These are phyloP conservation scores for Dunaliella primolecta DNA, from an alignment of 139 green algal species.

Conservation along the genomic window DNA sequence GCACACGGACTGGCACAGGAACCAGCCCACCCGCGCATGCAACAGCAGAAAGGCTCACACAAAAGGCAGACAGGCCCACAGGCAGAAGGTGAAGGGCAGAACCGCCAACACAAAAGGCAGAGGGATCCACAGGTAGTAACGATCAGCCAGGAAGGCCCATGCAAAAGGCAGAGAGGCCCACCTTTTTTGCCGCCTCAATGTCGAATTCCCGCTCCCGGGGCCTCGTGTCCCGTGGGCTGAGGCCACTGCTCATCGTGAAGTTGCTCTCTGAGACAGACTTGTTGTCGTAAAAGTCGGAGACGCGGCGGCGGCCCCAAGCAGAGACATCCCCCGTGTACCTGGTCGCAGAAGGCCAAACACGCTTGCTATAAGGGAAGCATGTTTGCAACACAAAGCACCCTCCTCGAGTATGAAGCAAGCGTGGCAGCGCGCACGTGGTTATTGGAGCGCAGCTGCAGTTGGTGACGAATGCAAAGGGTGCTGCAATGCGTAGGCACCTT, in stretches of 20 bases:
- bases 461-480: too few species aligned
- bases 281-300: neutral
- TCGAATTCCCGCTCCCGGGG: constrained; percentile 26
- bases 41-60: neutral
- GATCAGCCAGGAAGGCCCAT: neutral
- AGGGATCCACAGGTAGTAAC: neutral
- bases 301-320: constrained; percentile 18
- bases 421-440: too few species aligned
- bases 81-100: neutral
- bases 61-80: neutral
- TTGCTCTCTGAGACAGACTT: constrained; percentile 14
- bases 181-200: constrained; percentile 34
- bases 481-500: too few species aligned
- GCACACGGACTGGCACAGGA: too few species aligned
- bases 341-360: neutral
- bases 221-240: constrained; percentile 49
- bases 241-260: constrained; percentile 64
- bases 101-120: neutral
- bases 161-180: too few species aligned
- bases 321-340: constrained; percentile 35
- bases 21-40: neutral
- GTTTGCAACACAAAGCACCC: too few species aligned
- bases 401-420: too few species aligned
- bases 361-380: too few species aligned
- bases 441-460: too few species aligned